phyloP scores from a whole-genome alignment of 2,329 filamentous ascomycete species.

The Penicillium sp. region DNA sequence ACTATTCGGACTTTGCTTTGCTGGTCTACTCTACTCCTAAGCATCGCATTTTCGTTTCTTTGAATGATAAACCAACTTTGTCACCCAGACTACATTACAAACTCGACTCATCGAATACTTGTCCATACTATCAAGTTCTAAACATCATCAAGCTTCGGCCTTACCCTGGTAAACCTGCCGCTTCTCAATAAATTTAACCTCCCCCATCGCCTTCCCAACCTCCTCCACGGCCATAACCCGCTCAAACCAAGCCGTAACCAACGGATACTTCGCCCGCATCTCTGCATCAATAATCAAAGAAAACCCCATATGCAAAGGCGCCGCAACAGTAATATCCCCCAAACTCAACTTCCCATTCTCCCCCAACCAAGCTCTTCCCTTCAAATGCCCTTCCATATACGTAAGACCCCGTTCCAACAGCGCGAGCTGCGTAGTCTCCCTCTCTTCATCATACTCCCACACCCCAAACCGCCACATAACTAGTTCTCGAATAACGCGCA shows the following conservation, averaged over 20 bases:
- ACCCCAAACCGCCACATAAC: slow-evolving; percentile 23
- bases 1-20: background rate
- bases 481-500: slow-evolving; percentile 16
- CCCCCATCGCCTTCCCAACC: slow-evolving; percentile 30
- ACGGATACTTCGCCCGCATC: slow-evolving; percentile 27
- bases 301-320: slow-evolving; percentile 29
- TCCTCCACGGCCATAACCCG: slow-evolving; percentile 21
- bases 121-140: background rate
- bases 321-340: slow-evolving; percentile 29
- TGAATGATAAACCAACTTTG: background rate
- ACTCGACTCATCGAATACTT: background rate
- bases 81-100: background rate
- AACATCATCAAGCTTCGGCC: background rate
- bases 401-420: background rate
- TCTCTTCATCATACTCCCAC: slow-evolving; percentile 20
- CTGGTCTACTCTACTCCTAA: no score
- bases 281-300: slow-evolving; percentile 25
- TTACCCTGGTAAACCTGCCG: slow-evolving; percentile 6
- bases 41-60: background rate
- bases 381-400: slow-evolving; percentile 21
- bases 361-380: slow-evolving; percentile 23
- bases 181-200: slow-evolving; percentile 28
- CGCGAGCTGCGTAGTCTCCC: slow-evolving; percentile 20
- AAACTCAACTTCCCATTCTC: slow-evolving; percentile 23
- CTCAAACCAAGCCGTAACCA: slow-evolving; percentile 26